Base-by-base conservation (phyloP, 139 green algal species). In the Auxenochlorella pyrenoidosa region DNA sequence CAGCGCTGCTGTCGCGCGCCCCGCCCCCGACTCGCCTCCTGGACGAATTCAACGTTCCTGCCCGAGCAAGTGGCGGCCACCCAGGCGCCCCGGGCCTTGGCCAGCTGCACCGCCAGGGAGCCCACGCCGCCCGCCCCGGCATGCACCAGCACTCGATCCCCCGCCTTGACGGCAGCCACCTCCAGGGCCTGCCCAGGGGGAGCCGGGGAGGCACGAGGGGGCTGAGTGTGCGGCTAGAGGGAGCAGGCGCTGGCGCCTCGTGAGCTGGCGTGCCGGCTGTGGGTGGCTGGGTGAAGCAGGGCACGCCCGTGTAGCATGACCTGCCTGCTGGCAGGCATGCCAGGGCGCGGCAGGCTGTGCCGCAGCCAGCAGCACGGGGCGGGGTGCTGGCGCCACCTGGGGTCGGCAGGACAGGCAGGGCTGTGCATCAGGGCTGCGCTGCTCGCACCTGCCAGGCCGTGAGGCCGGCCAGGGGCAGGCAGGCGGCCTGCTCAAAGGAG, bases 101-200 rank as follows among this genome's bases (percentile, higher is more conserved):
- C 82, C 66, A 90, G 75, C 89, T 91, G 90, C 73, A 94, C 70
- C 16, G 86, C 86, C 34, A 91, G 73, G 86, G 77, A 86, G 30
- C 91, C 91, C 16, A 94, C 87, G 54, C 91, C 91, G 16, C 91
- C 91, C 3, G 88, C 70, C 34, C 88, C 91, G 0, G 83, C 91
- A 40, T 91, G 88, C 44, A 94, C 83, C 79, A 93, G 63, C 86
- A 94, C 88, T 0, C 88, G 86, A 51, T 82, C 34, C 40, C 82
- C 65, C 43, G 41, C n/a, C 43, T 68, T 44, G n/a, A 86, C 8
- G 1, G 18, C 18, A 1, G 66, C 65, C 32, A 38, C 15, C 2
- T 86, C 82, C 66, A 86, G 66, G 6, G 60, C 80, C 80, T 85
- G 78, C 51, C 3, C 18, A 66, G 65, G 65, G 28, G 10, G 47